Base-by-base conservation (phyloP, 2,329 filamentous ascomycete species). In the Calycina marina region DNA sequence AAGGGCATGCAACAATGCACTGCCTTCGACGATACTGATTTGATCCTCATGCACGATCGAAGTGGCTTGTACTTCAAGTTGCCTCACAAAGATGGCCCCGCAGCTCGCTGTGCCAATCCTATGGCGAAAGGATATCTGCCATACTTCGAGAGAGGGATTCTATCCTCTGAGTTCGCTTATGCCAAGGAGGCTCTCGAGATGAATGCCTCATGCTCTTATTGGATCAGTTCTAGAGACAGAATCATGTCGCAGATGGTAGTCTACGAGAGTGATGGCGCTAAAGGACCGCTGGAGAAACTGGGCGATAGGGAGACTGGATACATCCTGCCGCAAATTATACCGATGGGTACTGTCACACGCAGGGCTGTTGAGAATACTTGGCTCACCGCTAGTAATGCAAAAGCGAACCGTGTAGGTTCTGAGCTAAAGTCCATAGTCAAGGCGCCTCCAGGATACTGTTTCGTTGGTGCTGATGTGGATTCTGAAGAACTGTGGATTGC, bases 401-500 rank as follows among this genome's bases (percentile, higher is more conserved):
- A 98, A 60, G 74, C 75, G 51, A 96, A 96, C 45, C 77, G 92
- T 4, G 88, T 98, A 3, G 90, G 90, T 0, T 98, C 90, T 0
- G 90, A 98, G 53, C 65, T 98, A 14, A 98, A 98, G 55, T 83
- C 88, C 10, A 96, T 98, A 85, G 76, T 98, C 43, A 80, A 77
- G 49, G 86, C 92, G 10, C 90, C 90, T 0, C 69, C 78, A 11
- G 90, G 88, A 5, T 93, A 96, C 51, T 77, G 70, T 43, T 94
- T 98, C 51, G 90, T 98, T 11, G 90, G 92, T 16, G 90, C 92
- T 4, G 90, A 98, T 57, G 90, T 98, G 4, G 90, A 98, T 52
- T 94, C 86, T 2, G 77, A 98, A 54, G 90, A 98, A 55, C 67
- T 98, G 5, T 98, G 92, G 90, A 98, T 98, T 48, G 92, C 90